Base-by-base conservation (phyloP, 2,329 filamentous ascomycete species). In the Cladosporium oxysporum region DNA sequence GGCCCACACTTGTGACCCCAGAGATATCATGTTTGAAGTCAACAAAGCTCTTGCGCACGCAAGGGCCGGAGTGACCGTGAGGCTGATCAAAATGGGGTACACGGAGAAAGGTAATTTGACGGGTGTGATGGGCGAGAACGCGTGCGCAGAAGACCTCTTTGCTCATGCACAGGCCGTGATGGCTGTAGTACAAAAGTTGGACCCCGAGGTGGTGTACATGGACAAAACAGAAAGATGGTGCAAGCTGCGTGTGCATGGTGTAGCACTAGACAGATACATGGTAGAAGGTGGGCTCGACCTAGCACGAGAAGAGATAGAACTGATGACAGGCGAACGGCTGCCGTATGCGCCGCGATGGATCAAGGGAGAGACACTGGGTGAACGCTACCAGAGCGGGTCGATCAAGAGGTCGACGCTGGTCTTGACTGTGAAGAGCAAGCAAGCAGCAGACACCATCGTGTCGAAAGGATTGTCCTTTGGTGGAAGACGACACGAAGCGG, bases 371-470 rank as follows among this genome's bases (percentile, higher is more conserved):
- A 37, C 18, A 21, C 16, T 57, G 35, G 23, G 33, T 31, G 57
- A 18, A 26, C 57, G 57, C 6, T 59, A 18, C 57, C 12, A 59
- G 33, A 59, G 16, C 57, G 57, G 23, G 37, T 8, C 35, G 5
- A 59, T 59, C 57, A 59, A 47, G 57, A 12, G 26, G 26, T 59
- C 57, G 21, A 59, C 57, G 18, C 57, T 59, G 57, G 57, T 59
- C 33, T 18, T 59, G 57, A 47, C 57, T 11, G 14, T 59, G 57
- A 59, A 59, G 23, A 59, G 11, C 28, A 59, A 47, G 26, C 33
- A 59, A 18, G 57, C 37, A 6, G 35, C 33, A n/a, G 57, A 59
- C 18, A 44, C 23, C 6, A 44, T 58, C 2, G 16, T 58, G 11
- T 29, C 53, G 7, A 58, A 58, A 7, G 52, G 29, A 11, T 23